A percentile compares a stretch with the other conserved stretches of the same genome.
Evolutionary conservation across 371 early-diverging fungal species (phyloP).

Genomic region (Apophysomyces sp.): DNA sequence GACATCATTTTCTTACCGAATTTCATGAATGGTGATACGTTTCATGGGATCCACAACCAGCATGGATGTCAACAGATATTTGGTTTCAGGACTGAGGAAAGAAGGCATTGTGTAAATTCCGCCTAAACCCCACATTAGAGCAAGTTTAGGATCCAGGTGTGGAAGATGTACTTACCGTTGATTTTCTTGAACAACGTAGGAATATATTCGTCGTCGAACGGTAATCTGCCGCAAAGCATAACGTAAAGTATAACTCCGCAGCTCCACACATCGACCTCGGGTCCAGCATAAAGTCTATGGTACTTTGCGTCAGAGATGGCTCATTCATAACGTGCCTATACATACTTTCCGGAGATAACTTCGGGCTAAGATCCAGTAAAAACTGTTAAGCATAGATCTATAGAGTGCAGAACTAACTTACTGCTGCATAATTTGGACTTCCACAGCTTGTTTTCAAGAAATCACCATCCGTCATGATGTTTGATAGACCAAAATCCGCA

Average conservation of each 20-base stretch:
- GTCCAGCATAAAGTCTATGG: slow-evolving; percentile 88
- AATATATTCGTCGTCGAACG: slow-evolving; percentile 99
- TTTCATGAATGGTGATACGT: slow-evolving; percentile 89
- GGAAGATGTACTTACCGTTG: slow-evolving; percentile 54
- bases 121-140: slow-evolving; percentile 36
- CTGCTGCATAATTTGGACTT: slow-evolving; percentile 85
- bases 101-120: slow-evolving; percentile 91
- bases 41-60: slow-evolving; percentile 95
- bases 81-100: slow-evolving; percentile 82
- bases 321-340: not conserved
- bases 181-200: slow-evolving; percentile 95
- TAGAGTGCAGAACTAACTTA: slow-evolving; percentile 24
- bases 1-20: slow-evolving; percentile 45
- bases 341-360: slow-evolving; percentile 89
- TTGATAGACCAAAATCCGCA: slow-evolving; percentile 96
- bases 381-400: slow-evolving; percentile 1
- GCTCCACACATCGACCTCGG: slow-evolving; percentile 99
- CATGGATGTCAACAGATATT: slow-evolving; percentile 86
- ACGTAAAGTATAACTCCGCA: slow-evolving; percentile 99
- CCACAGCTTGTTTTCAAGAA: slow-evolving; percentile 96
- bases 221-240: slow-evolving; percentile 98
- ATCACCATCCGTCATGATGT: slow-evolving; percentile 94
- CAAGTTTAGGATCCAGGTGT: not conserved
- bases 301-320: not conserved
- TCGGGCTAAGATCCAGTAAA: slow-evolving; percentile 68